Evolutionary conservation across 2,329 filamentous ascomycete species (phyloP).

Genomic region (Hymenoscyphus salicellus): DNA sequence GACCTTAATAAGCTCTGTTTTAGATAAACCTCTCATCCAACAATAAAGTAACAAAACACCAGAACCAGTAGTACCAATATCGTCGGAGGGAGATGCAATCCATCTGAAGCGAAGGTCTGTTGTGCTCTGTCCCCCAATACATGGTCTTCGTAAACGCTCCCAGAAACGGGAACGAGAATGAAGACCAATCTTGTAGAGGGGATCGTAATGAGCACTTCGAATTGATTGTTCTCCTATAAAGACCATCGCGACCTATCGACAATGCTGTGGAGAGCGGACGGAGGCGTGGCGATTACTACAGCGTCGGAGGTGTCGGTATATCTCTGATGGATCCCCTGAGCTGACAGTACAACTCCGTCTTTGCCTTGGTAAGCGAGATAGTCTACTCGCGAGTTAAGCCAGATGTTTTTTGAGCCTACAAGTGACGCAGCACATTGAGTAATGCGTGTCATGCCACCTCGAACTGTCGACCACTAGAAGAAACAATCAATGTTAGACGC

Average conservation of each 20-base stretch:
- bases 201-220: not conserved
- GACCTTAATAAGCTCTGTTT: not conserved
- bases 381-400: no score
- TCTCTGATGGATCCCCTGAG: no score
- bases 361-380: no score
- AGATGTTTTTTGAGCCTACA: no score
- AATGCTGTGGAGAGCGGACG: no score
- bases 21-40: not conserved
- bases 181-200: not conserved
- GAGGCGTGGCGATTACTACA: no score
- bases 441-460: not conserved
- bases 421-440: no score
- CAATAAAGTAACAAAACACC: not conserved
- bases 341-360: no score
- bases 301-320: no score
- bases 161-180: not conserved
- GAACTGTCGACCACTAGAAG: not conserved
- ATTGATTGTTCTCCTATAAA: not conserved
- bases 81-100: not conserved
- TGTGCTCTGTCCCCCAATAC: not conserved
- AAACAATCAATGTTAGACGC: no score
- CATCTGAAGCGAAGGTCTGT: not conserved
- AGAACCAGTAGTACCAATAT: not conserved
- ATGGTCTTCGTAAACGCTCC: not conserved
- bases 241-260: not conserved